Evolutionary conservation across 208 protist species (phyloP).

Genomic region (Trypanosoma mega): DNA sequence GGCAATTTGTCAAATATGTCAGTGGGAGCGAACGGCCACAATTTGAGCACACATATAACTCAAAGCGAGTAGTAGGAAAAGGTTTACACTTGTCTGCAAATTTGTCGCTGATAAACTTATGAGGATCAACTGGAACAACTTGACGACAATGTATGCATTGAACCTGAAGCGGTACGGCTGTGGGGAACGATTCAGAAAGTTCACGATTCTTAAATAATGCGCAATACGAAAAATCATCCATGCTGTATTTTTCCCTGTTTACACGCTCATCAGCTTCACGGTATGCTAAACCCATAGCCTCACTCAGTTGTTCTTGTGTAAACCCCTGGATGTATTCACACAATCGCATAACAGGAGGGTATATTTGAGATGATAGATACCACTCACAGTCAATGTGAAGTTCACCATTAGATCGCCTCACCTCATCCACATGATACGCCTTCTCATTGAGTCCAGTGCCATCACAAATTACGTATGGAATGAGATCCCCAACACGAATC

Average conservation of each 20-base stretch:
- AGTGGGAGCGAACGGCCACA: conserved; percentile 56
- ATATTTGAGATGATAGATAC: conserved; percentile 94
- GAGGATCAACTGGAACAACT: conserved; percentile 76
- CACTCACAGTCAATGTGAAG: conserved; percentile 92
- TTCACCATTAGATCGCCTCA: conserved; percentile 40
- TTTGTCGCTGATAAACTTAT: conserved; percentile 68
- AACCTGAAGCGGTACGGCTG: conserved; percentile 68
- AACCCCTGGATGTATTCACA: conserved; percentile 93
- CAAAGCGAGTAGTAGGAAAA: conserved; percentile 35
- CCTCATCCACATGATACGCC: conserved; percentile 89
- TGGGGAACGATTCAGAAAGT: conserved; percentile 76
- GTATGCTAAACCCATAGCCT: conserved; percentile 80
- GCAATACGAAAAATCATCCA: conserved; percentile 76
- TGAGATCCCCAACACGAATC: conserved; percentile 94
- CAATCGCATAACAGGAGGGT: conserved; percentile 94
- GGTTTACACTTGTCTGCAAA: conserved; percentile 20
- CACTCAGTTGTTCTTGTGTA: conserved; percentile 70
- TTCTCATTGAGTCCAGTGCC: conserved; percentile 61
- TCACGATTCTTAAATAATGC: conserved; percentile 66
- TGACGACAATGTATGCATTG: conserved; percentile 63
- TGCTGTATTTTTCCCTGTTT: conserved; percentile 13
- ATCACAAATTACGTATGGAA: conserved; percentile 97
- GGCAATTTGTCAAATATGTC: conserved; percentile 78
- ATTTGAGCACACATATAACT: conserved; percentile 74
- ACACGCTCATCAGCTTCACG: conserved; percentile 27